Conservation (phyloP, 768 basidiomycete species). For the Collybia mongolica region DNA sequence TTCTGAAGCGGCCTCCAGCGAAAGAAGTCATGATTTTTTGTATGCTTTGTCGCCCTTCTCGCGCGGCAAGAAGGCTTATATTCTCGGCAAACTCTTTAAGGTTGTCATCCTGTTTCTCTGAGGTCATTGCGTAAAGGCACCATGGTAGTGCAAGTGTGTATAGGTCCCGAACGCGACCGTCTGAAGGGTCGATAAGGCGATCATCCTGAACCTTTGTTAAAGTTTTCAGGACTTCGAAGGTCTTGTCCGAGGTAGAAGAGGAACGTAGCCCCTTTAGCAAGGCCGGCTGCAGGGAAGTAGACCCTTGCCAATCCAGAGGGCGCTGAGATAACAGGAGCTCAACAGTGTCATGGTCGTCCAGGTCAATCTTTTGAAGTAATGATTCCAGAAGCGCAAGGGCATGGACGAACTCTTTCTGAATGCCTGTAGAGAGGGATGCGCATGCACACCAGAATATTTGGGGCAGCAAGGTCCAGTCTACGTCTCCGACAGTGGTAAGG, state of each 20-base stretch:
- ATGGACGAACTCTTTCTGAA: slow-evolving; percentile 76
- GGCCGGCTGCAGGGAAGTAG: slow-evolving; percentile 63
- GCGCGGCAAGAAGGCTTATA: slow-evolving; percentile 68
- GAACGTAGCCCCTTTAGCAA: slow-evolving; percentile 81
- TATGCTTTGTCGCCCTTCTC: slow-evolving; percentile 75
- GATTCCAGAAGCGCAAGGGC: slow-evolving; percentile 63
- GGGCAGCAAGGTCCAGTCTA: slow-evolving; percentile 65
- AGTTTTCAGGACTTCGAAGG: slow-evolving; percentile 66
- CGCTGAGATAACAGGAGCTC: slow-evolving; percentile 67
- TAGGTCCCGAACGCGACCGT: slow-evolving; percentile 74
- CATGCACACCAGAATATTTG: slow-evolving; percentile 86
- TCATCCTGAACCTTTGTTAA: slow-evolving; percentile 61
- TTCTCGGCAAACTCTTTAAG: slow-evolving; percentile 72
- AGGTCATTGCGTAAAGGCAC: slow-evolving; percentile 79
- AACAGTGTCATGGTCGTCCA: slow-evolving; percentile 66
- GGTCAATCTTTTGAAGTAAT: slow-evolving; percentile 66
- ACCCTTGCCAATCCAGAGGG: slow-evolving; percentile 71
- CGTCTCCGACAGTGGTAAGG: slow-evolving; percentile 52
- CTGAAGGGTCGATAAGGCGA: slow-evolving; percentile 68
- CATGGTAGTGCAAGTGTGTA: slow-evolving; percentile 85
- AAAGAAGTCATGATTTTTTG: slow-evolving; percentile 89
- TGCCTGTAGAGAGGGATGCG: slow-evolving; percentile 80
- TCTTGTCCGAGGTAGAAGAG: slow-evolving; percentile 60
- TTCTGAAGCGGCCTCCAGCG: slow-evolving; percentile 83
- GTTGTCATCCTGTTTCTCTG: slow-evolving; percentile 55